Percentiles rank a stretch among this genome's conserved stretches.
phyloP scores from a whole-genome alignment of 2,329 filamentous ascomycete species.

The Ophiostoma ips region DNA sequence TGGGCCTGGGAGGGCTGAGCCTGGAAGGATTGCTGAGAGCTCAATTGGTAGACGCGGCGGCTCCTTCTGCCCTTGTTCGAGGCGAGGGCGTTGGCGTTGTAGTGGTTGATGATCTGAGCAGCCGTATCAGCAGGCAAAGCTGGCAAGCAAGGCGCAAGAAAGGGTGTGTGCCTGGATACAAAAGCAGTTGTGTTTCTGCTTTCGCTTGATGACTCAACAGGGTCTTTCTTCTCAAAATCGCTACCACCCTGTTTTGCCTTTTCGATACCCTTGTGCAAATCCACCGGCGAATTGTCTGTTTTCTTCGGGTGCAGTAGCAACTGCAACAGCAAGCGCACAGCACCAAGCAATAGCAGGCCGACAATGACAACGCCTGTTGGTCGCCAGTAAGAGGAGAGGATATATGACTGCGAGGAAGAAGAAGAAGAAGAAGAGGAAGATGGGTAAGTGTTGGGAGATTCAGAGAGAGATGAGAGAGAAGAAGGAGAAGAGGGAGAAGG shows the following conservation, averaged over 20 bases:
- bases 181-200: background rate
- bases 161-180: background rate
- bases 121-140: background rate
- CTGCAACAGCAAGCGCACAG: background rate
- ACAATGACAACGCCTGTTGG: too few species aligned
- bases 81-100: background rate
- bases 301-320: too few species aligned
- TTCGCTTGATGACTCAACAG: too few species aligned
- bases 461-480: background rate
- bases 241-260: too few species aligned
- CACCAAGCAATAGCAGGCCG: background rate
- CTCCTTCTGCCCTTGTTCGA: background rate
- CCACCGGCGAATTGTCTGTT: too few species aligned
- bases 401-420: background rate
- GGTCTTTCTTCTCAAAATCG: too few species aligned
- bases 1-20: background rate
- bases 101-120: background rate
- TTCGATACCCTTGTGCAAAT: too few species aligned
- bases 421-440: background rate
- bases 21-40: background rate
- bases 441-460: too few species aligned
- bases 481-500: background rate
- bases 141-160: background rate
- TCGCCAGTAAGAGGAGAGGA: background rate
- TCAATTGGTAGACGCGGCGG: background rate